Evolutionary conservation across 2,329 filamentous ascomycete genomes (phyloP).

Genomic region (Eurotiales sp.): DNA sequence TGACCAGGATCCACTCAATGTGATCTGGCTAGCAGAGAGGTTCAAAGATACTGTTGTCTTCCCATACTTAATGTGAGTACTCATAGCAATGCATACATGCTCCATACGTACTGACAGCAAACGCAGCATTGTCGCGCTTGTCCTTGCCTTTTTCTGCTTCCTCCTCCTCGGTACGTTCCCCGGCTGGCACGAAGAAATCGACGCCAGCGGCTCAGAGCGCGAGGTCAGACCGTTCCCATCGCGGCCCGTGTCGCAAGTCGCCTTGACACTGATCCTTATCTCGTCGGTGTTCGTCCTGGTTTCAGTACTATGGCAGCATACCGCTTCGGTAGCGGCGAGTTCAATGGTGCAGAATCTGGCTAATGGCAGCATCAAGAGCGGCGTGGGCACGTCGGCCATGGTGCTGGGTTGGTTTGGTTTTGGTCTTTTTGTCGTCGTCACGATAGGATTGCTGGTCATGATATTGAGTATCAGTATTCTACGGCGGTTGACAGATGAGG

Average conservation of each 20-base stretch:
- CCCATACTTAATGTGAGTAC: constrained; percentile 82
- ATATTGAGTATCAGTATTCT: constrained; percentile 87
- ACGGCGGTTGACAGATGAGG: constrained; percentile 53
- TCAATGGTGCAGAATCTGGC: constrained; percentile 90
- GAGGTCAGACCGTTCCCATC: constrained; percentile 94
- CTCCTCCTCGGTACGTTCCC: constrained; percentile 94
- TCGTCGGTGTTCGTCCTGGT: constrained; percentile 63
- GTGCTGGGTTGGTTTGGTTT: constrained; percentile 98
- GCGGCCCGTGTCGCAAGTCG: constrained; percentile 85
- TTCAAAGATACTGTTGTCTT: constrained; percentile 99
- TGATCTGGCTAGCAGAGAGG: constrained; percentile 94
- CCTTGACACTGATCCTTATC: constrained; percentile 84
- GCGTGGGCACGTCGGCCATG: constrained; percentile 93
- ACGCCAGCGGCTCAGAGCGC: constrained; percentile 74
- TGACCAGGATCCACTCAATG: constrained; percentile 91
- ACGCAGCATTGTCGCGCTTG: constrained; percentile 85
- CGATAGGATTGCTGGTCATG: constrained; percentile 91
- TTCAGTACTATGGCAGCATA: constrained; percentile 66
- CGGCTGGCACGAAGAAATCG: constrained; percentile 90
- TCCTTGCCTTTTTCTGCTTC: constrained; percentile 95
- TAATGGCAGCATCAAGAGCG: constrained; percentile 80
- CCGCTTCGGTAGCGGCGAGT: constrained; percentile 89
- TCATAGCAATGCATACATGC: too few relatives aligned
- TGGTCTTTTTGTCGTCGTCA: constrained; percentile 87
- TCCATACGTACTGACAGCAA: constrained; percentile 15